Base-by-base conservation (phyloP, 1,284 basidiomycete species). In the Marasmius fiardii region DNA sequence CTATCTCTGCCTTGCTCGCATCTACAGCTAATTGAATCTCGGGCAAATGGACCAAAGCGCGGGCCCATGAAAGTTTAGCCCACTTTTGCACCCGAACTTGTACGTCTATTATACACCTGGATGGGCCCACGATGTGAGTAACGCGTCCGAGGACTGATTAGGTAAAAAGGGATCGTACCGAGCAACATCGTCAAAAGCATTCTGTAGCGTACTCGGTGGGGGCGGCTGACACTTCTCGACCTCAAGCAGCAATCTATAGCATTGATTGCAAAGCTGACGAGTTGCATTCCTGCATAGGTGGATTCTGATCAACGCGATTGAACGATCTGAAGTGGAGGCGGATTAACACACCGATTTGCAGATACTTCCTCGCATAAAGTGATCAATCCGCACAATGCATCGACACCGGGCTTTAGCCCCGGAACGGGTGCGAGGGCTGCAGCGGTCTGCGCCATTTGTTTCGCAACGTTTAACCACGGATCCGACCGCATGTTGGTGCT, bases 391-490 rank as follows among this genome's bases (percentile, higher is more conserved):
- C 70, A 70, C 6, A 79, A 58, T 1, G 72, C 53, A 11, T 73
- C 74, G 23, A 75, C 70, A 14, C 72, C 71, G 11, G 74, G 72
- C 7, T 63, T 66, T 16, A 82, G 65, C 53, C 70, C 79, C 24
- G 81, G 81, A 3, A 82, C 65, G 6, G 80, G 79, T 18, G 72
- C 65, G 39, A 81, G 73, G 54, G 77, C 64, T 8, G 79, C 74
- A 16, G 75, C 67, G 3, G 76, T 64, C 59, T 78, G 73, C 8
- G 76, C 73, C 12, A 63, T 64, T 1, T 68, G 69, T 51, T 70
- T 70, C 31, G 72, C 68, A 31, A 71, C 3, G 26, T 34, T 41
- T 6, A 47, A 31, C 44, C 44, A 47, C 11, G 11, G 39, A n/a
- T 41, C 16, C 20, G 16, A 20, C 3, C 11, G 39, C 39, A 41